A percentile compares a stretch with the other conserved stretches of the same genome.
Conservation (phyloP, 139 green algal genomes). For the Chlamydomonas schloesseri region DNA sequence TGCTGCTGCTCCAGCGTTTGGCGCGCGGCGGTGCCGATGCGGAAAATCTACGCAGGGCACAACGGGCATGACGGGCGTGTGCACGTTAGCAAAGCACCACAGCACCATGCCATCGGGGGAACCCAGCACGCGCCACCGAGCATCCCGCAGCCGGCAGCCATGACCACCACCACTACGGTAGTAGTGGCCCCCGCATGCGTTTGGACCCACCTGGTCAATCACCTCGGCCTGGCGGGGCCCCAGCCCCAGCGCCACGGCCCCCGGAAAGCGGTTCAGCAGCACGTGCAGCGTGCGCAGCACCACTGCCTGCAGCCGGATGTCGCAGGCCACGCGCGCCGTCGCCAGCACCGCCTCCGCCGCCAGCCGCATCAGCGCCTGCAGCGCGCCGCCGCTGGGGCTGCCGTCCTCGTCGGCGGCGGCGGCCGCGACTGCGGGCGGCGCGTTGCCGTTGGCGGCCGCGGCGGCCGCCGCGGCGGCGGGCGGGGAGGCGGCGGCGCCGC, state of each 20-base stretch:
- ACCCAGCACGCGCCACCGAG: too few species aligned
- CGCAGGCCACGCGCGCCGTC: neutral
- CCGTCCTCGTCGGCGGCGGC: neutral
- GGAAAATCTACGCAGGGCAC: neutral
- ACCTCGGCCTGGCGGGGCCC: neutral
- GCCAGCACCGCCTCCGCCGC: slow-evolving; percentile 35
- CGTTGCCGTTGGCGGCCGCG: neutral
- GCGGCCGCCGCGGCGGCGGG: neutral
- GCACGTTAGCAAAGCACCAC: too few species aligned
- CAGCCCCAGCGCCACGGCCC: slow-evolving; percentile 20
- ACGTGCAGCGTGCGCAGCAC: slow-evolving; percentile 48
- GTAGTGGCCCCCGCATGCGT: too few species aligned
- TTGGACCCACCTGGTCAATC: neutral
- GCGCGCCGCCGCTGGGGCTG: neutral
- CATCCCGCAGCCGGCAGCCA: too few species aligned
- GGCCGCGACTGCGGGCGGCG: neutral
- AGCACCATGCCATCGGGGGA: too few species aligned
- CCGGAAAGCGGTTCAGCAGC: slow-evolving; percentile 33
- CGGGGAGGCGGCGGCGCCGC: neutral
- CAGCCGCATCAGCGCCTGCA: slow-evolving; percentile 1
- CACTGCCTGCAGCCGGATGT: slow-evolving; percentile 43
- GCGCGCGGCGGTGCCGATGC: neutral
- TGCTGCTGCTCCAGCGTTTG: slow-evolving; percentile 22
- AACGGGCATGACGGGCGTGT: too few species aligned
- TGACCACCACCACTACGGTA: too few species aligned